A percentile compares a stretch with the other conserved stretches of the same genome.
Evolutionary conservation across 2,329 filamentous ascomycete species (phyloP).

Genomic region (Pyricularia sp.): DNA sequence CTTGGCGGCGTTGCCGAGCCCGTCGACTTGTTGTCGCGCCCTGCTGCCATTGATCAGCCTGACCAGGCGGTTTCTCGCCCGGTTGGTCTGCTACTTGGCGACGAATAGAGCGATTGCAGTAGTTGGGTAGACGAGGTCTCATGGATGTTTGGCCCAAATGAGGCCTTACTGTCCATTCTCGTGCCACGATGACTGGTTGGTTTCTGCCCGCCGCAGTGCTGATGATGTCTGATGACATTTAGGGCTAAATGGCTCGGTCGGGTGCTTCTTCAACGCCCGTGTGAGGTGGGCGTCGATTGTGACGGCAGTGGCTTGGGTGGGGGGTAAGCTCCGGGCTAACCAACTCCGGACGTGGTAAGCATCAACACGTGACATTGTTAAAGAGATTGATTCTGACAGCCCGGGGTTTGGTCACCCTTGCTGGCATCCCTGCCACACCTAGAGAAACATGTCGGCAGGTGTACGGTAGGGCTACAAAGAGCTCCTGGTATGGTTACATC

Average conservation of each 20-base stretch:
- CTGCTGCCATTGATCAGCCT: neutral
- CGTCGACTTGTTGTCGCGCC: neutral
- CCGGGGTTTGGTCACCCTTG: neutral
- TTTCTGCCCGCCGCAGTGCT: neutral
- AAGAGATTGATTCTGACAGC: neutral
- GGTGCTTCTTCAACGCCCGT: neutral
- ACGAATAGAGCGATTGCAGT: neutral
- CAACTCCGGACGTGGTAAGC: neutral
- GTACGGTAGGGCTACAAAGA: no score
- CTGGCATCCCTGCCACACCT: neutral
- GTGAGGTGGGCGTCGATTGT: neutral
- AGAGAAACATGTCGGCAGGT: neutral
- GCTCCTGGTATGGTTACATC: no score
- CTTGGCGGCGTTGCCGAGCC: neutral
- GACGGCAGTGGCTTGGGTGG: neutral
- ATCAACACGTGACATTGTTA: neutral
- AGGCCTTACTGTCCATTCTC: neutral
- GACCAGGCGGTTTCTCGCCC: neutral
- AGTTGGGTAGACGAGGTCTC: neutral
- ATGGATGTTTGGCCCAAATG: neutral
- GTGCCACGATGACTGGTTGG: neutral
- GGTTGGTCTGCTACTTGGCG: neutral
- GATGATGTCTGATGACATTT: neutral
- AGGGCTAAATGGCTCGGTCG: no score
- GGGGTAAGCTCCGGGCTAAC: neutral